Conservation (phyloP, 2,329 filamentous ascomycete species). For the Aspergillus chevalieri region DNA sequence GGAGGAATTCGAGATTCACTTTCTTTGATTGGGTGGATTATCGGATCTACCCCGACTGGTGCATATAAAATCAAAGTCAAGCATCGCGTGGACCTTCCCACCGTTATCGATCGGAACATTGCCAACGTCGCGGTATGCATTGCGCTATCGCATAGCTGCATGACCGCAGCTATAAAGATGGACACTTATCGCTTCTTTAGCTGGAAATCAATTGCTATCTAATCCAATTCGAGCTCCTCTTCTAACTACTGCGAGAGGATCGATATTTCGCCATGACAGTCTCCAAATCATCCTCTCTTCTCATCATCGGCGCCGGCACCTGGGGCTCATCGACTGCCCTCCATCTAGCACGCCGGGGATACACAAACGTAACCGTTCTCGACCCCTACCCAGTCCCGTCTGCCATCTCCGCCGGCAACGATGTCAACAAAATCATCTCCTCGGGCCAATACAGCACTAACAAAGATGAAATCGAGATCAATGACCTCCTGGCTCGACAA, state of each 20-base stretch:
- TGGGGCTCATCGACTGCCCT: conserved; percentile 45
- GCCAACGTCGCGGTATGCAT: not conserved
- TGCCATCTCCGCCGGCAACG: conserved; percentile 42
- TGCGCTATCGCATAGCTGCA: not conserved
- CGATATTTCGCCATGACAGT: conserved; percentile 7
- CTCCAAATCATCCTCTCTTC: conserved; percentile 22
- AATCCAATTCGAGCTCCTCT: not conserved
- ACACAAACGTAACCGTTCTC: conserved; percentile 44
- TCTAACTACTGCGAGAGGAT: not conserved
- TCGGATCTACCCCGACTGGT: too few relatives aligned
- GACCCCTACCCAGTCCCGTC: conserved; percentile 45
- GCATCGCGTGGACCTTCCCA: conserved; percentile 8
- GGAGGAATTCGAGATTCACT: too few relatives aligned
- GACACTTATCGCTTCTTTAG: not conserved
- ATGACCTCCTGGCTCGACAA: conserved; percentile 24
- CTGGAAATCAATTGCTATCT: not conserved
- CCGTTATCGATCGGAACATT: not conserved
- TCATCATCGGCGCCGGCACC: conserved; percentile 46
- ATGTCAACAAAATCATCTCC: conserved; percentile 45
- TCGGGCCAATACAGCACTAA: conserved; percentile 26
- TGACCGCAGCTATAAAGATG: not conserved
- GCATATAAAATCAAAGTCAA: too few relatives aligned
- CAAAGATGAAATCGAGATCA: conserved; percentile 19
- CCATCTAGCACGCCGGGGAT: conserved; percentile 40
- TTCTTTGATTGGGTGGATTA: too few relatives aligned